A percentile compares a stretch with the other conserved stretches of the same genome.
Evolutionary conservation across 352 stramenopile genomes (phyloP).

Genomic region (Pythium insidiosum): DNA sequence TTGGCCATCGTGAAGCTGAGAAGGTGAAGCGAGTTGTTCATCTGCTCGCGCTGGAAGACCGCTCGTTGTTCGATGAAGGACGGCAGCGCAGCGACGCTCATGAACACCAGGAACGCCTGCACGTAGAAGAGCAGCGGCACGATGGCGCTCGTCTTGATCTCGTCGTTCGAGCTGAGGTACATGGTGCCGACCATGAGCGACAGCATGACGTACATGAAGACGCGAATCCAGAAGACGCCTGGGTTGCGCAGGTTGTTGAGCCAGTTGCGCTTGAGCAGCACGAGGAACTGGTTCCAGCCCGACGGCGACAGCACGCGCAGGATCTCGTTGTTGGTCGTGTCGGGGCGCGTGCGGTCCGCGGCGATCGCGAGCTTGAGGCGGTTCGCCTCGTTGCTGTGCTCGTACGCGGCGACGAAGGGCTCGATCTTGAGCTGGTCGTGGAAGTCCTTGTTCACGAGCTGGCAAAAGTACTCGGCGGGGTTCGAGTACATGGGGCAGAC

Average conservation of each 20-base stretch:
- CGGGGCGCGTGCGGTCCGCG: not conserved
- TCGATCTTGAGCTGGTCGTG: conserved; percentile 25
- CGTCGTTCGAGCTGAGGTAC: conserved; percentile 42
- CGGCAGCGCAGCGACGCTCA: conserved; percentile 84
- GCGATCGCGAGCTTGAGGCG: conserved; percentile 6
- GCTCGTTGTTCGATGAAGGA: conserved; percentile 77
- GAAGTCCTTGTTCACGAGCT: conserved; percentile 61
- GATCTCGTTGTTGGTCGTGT: conserved; percentile 27
- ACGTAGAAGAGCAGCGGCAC: conserved; percentile 55
- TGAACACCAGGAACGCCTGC: conserved; percentile 90
- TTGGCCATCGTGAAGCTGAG: conserved; percentile 71
- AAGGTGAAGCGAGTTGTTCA: conserved; percentile 74
- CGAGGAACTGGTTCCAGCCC: conserved; percentile 37
- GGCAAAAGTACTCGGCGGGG: conserved; percentile 53
- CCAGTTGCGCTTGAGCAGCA: conserved; percentile 43
- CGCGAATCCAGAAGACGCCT: conserved; percentile 67
- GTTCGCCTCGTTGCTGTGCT: conserved; percentile 27
- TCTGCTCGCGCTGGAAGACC: conserved; percentile 78
- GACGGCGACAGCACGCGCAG: conserved; percentile 27
- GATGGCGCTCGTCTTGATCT: conserved; percentile 23
- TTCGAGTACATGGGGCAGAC: conserved; percentile 60
- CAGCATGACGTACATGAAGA: conserved; percentile 77
- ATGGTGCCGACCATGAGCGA: conserved; percentile 69
- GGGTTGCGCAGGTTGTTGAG: conserved; percentile 64
- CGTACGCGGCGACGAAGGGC: conserved; percentile 22